Base-by-base conservation (phyloP, 768 basidiomycete species). In the Ramaria sp. region DNA sequence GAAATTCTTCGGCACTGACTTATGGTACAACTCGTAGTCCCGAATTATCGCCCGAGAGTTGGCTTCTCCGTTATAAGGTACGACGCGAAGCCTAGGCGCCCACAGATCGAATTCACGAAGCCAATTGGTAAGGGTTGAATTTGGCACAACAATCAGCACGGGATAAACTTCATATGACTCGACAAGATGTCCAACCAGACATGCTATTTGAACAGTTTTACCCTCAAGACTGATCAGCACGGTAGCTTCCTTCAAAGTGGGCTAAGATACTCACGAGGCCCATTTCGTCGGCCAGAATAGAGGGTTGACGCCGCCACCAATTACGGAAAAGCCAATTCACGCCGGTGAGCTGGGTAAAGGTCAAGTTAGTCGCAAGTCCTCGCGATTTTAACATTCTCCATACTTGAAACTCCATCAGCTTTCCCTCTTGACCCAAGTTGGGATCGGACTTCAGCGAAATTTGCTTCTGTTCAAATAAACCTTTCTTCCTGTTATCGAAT, bases 261-360 rank as follows among this genome's bases (percentile, higher is more conserved):
- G 10, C 34, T 58, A 39, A 42, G 22, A 27, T 9, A 66, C 75
- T 52, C 68, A 90, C 91, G 67, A 93, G 71, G 58, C 93, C 93
- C 96, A 99, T 98, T 69, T 98, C 96, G 66, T 99, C 96, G 2
- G 96, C 95, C 20, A 98, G 78, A 60, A 94, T 94, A 60, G 86
- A 91, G 43, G 82, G 81, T 60, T 91, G 91, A 43, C 74, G 77
- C 61, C 79, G 83, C 84, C 86, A 91, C 92, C 92, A 94, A 60
- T 92, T 91, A 61, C 84, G 80, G 61, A 79, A 84, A 47, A 91
- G 73, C 90, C 88, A 91, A 54, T 89, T 88, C 53, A 90, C 83
- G 34, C 88, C 88, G 30, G 88, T 84, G 7, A 86, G 77, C 85
- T 88, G 54, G 15, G 52, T 43, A 27, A 57, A 59, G 24, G 24